A percentile compares a stretch with the other conserved stretches of the same genome.
Conservation (phyloP, 78 protist genomes). For the Planoprotostelium fungivorum region DNA sequence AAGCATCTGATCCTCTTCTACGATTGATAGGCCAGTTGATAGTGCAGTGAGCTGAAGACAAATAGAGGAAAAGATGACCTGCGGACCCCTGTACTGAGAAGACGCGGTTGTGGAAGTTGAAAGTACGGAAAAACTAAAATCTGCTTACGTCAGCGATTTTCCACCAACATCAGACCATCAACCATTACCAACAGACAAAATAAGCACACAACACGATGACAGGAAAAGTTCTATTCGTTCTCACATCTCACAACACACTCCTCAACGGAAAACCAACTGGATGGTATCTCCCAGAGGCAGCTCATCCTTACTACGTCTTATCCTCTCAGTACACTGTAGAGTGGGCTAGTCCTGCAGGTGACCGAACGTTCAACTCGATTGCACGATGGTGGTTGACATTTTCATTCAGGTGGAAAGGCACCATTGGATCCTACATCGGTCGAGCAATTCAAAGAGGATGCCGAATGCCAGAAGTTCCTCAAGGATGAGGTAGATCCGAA, state of each 20-base stretch:
- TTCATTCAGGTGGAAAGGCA: constrained; percentile 6
- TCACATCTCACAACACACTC: not conserved
- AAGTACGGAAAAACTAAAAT: no score
- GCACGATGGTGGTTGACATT: not conserved
- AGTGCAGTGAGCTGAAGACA: no score
- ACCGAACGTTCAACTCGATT: not conserved
- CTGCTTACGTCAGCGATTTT: no score
- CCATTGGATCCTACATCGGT: not conserved
- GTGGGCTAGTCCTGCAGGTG: not conserved
- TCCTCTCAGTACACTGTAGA: not conserved
- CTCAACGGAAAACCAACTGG: constrained; percentile 5
- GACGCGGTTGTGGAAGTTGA: no score
- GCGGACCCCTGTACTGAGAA: no score
- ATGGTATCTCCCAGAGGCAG: not conserved
- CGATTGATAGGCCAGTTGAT: no score
- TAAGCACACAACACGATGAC: not conserved
- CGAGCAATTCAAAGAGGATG: not conserved
- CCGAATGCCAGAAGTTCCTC: not conserved
- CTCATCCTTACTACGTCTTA: constrained; percentile 3
- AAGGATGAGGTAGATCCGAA: not conserved
- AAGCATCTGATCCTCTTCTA: no score
- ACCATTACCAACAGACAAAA: no score
- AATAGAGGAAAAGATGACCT: no score
- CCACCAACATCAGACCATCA: no score
- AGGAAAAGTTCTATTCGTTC: not conserved